A percentile compares a stretch with the other conserved stretches of the same genome.
Evolutionary conservation across 1,284 basidiomycete genomes (phyloP).

Genomic region (Apiotrichum gamsii): DNA sequence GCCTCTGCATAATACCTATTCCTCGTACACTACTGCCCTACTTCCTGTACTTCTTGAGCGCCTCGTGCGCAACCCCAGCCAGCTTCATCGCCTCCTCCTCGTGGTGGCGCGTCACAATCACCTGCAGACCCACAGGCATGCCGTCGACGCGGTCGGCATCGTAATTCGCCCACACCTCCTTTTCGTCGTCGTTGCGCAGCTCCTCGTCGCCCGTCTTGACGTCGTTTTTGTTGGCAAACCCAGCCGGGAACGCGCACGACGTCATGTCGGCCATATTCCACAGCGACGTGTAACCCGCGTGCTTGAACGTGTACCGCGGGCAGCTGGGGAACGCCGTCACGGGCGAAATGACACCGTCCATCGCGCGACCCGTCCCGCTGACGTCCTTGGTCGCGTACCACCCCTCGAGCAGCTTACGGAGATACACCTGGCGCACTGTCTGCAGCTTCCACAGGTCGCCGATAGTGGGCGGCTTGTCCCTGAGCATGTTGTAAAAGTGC

Average conservation of each 20-base stretch:
- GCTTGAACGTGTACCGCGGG: slow-evolving; percentile 7
- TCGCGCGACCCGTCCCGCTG: slow-evolving; percentile 11
- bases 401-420: slow-evolving; percentile 7
- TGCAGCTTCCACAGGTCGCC: slow-evolving; percentile 14
- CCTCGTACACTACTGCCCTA: no score
- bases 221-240: slow-evolving; percentile 54
- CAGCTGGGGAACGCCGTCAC: slow-evolving; percentile 6
- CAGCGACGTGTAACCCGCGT: slow-evolving; percentile 12
- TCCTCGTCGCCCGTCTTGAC: slow-evolving; percentile 21
- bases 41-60: slow-evolving; percentile 18
- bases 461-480: slow-evolving; percentile 8
- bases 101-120: slow-evolving; percentile 59
- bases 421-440: slow-evolving; percentile 7
- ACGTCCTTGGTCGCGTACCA: slow-evolving; percentile 6
- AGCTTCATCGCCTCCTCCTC: slow-evolving; percentile 12
- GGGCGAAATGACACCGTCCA: slow-evolving; percentile 17
- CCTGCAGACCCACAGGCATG: slow-evolving; percentile 59
- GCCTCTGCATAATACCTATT: no score
- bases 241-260: slow-evolving; percentile 57
- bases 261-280: slow-evolving; percentile 54
- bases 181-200: slow-evolving; percentile 52
- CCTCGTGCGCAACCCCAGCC: slow-evolving; percentile 36
- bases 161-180: slow-evolving; percentile 53
- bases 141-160: slow-evolving; percentile 54
- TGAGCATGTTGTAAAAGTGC: slow-evolving; percentile 1